Conservation (phyloP, 805 yeast species). For the Metschnikowia arizonensis region DNA sequence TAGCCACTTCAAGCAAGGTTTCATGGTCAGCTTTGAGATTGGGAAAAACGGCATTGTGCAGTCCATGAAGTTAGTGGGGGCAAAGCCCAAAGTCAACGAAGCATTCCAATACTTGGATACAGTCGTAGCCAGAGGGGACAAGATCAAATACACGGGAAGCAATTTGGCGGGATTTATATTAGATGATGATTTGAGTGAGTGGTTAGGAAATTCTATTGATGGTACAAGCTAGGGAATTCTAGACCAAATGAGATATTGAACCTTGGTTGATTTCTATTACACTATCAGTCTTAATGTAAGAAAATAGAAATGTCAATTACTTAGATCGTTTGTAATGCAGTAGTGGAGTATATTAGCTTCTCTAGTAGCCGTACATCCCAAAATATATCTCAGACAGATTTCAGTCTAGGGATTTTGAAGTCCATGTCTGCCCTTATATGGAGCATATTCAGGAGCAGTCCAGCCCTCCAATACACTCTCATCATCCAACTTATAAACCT, state of each 20-base stretch:
- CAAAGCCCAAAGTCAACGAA: neutral
- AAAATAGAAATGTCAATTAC: too few species aligned
- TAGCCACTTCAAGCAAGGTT: constrained; percentile 27
- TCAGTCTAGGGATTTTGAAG: constrained; percentile 24
- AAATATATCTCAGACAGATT: too few species aligned
- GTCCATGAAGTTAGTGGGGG: constrained; percentile 18
- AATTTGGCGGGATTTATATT: constrained; percentile 42
- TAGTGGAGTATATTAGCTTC: too few species aligned
- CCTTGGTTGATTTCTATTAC: too few species aligned
- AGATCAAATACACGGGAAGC: constrained; percentile 39
- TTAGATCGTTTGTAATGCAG: too few species aligned
- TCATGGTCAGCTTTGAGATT: constrained; percentile 40
- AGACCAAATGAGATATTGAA: too few species aligned
- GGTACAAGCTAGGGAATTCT: constrained; percentile 26
- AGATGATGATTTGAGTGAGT: constrained; percentile 42
- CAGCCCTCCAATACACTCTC: constrained; percentile 43
- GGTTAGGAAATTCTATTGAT: constrained; percentile 45
- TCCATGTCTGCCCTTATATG: constrained; percentile 59
- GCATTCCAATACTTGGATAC: constrained; percentile 34
- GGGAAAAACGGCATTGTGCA: constrained; percentile 39
- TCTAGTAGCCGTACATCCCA: too few species aligned
- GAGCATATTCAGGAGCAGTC: constrained; percentile 48
- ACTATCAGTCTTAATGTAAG: too few species aligned
- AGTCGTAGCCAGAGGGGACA: constrained; percentile 24
- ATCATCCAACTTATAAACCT: constrained; percentile 53